Conservation (phyloP, 805 yeast species). For the Wickerhamomyces bovis region DNA sequence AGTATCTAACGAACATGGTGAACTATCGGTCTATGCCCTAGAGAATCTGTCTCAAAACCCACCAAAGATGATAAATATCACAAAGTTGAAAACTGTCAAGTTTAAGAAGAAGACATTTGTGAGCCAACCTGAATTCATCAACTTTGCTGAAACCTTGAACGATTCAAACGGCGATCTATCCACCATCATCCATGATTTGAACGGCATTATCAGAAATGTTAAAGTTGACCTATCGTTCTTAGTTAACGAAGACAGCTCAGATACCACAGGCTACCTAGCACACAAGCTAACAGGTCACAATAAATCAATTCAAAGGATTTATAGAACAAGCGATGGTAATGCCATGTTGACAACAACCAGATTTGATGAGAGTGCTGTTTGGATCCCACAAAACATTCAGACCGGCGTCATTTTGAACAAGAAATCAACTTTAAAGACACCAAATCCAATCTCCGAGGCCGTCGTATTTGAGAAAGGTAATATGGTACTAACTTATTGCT, state of each 20-base stretch:
- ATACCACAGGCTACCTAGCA: slow-evolving; percentile 27
- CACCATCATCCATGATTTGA: slow-evolving; percentile 40
- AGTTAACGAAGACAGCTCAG: slow-evolving; percentile 7
- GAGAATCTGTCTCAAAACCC: slow-evolving; percentile 47
- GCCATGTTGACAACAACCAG: slow-evolving; percentile 54
- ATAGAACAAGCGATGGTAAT: slow-evolving; percentile 62
- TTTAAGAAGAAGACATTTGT: slow-evolving; percentile 24
- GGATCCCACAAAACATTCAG: slow-evolving; percentile 41
- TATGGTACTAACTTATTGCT: slow-evolving; percentile 39
- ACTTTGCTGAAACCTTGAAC: slow-evolving; percentile 29
- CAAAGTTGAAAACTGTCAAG: slow-evolving; percentile 27
- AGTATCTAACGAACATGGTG: slow-evolving; percentile 35
- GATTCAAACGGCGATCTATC: slow-evolving; percentile 28
- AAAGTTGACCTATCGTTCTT: slow-evolving; percentile 23
- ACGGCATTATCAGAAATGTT: slow-evolving; percentile 32
- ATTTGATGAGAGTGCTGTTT: slow-evolving; percentile 55
- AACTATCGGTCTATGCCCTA: slow-evolving; percentile 38
- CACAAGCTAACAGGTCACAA: slow-evolving; percentile 80
- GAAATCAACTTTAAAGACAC: slow-evolving; percentile 38
- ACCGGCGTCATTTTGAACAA: slow-evolving; percentile 31
- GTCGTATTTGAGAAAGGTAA: slow-evolving; percentile 44
- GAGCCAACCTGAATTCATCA: slow-evolving; percentile 27
- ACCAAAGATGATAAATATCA: slow-evolving; percentile 45
- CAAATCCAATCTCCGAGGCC: slow-evolving; percentile 41
- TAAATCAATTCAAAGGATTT: slow-evolving; percentile 64